Evolutionary conservation across 495 filamentous ascomycete species (phyloP), one percentile per base, ranked within the genome.

Genomic region (Neurospora sp.): DNA sequence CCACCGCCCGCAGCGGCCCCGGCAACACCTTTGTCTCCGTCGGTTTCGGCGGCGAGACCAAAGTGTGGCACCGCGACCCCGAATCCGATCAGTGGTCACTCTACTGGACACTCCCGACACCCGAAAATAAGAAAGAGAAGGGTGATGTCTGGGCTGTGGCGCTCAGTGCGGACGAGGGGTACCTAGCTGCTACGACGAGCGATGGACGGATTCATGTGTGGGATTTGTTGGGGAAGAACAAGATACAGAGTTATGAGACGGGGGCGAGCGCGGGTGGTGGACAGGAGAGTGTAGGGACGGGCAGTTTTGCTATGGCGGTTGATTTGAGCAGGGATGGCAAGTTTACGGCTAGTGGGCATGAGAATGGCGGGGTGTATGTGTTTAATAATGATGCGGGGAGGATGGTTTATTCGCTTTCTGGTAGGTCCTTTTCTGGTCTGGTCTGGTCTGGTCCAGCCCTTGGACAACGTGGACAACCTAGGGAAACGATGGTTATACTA

Each of bases 331-430:
- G 86, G 39, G 91, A 99, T 81, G 95, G 94, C 70, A 88, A 87
- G 72, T 89, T 95, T 76, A 94, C 94, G 68, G 96, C 95, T 10
- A 94, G 91, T 72, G 96, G 96, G 0, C 96, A 99, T 81, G 90
- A 97, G 80, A 97, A 92, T 79, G 96, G 96, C 35, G 90, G 89
- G n/a, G 88, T 99, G 70, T 97, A 97, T 78, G 90, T 99, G 44
- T 98, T 98, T 84, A 93, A 91, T 81, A 97, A 97, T 77, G 90
- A 93, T 77, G 93, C 92, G 0, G 93, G 92, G 18, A 90, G 92
- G 70, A 88, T 98, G 80, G 85, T 91, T 4, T 96, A 97, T 81
- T 96, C 93, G 31, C 84, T 98, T 71, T 89, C 92, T 68, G 91
- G 94, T 94, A 85, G 72, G 86, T 77, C 10, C 6, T 27, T 9